phyloP scores from a whole-genome alignment of 2,329 filamentous ascomycete genomes.

The Tolypocladium amazonense region DNA sequence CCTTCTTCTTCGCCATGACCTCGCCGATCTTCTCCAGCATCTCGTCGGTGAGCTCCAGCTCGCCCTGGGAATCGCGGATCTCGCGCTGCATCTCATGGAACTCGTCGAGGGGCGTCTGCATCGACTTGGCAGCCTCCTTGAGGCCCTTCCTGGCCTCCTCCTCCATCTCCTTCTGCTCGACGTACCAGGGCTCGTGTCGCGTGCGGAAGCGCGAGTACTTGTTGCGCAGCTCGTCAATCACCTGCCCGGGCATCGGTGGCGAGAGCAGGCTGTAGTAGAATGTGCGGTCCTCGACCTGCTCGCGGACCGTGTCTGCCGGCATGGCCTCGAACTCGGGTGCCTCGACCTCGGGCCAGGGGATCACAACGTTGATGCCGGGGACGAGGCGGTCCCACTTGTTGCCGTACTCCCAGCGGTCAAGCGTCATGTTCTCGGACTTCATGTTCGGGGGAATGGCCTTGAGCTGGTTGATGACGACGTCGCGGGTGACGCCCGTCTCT shows the following conservation, averaged over 20 bases:
- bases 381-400: constrained; percentile 47
- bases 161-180: constrained; percentile 52
- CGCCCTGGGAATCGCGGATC: constrained; percentile 38
- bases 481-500: constrained; percentile 51
- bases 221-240: constrained; percentile 79
- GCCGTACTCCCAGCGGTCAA: constrained; percentile 28
- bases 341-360: constrained; percentile 62
- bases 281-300: constrained; percentile 62
- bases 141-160: constrained; percentile 32
- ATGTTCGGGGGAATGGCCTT: constrained; percentile 40
- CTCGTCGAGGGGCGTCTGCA: constrained; percentile 49
- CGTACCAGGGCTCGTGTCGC: constrained; percentile 65
- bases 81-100: constrained; percentile 44
- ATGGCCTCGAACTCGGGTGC: constrained; percentile 41
- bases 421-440: constrained; percentile 29
- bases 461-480: constrained; percentile 69
- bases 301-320: constrained; percentile 61
- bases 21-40: constrained; percentile 54
- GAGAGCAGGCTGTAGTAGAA: constrained; percentile 69
- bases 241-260: constrained; percentile 65
- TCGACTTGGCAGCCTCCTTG: constrained; percentile 19
- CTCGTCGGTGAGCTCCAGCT: constrained; percentile 44
- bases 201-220: constrained; percentile 75
- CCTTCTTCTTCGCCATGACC: constrained; percentile 46
- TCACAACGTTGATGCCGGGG: constrained; percentile 58